Conservation (phyloP, 768 basidiomycete genomes). For the Boletus tomentosulus region DNA sequence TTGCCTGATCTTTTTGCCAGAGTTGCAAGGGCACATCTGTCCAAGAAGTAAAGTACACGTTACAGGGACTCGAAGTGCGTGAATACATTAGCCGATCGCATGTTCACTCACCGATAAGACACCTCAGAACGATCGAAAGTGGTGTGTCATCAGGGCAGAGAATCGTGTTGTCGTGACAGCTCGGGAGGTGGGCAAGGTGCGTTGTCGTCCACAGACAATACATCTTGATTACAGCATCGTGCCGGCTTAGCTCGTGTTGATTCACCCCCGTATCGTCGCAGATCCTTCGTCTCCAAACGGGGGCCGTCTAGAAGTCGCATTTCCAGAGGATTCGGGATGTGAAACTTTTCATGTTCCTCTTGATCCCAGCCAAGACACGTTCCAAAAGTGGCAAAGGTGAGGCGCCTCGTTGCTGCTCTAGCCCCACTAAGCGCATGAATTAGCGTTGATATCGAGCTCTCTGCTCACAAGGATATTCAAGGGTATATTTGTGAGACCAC, state of each 20-base stretch:
- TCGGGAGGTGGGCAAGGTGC: slow-evolving; percentile 56
- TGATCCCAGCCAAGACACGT: slow-evolving; percentile 43
- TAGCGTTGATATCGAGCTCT: slow-evolving; percentile 53
- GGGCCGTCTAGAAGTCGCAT: slow-evolving; percentile 50
- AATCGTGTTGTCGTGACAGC: slow-evolving; percentile 61
- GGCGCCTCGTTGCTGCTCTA: slow-evolving; percentile 14
- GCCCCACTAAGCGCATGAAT: not conserved
- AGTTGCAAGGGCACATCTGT: slow-evolving; percentile 71
- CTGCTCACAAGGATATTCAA: slow-evolving; percentile 42
- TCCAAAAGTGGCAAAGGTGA: slow-evolving; percentile 57
- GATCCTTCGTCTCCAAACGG: slow-evolving; percentile 43
- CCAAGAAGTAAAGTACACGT: slow-evolving; percentile 49
- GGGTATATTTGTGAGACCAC: slow-evolving; percentile 60
- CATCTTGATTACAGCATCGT: not conserved
- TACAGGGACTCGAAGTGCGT: slow-evolving; percentile 62
- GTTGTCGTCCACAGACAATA: not conserved
- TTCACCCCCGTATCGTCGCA: slow-evolving; percentile 50
- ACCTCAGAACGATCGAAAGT: slow-evolving; percentile 64
- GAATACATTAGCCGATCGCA: not conserved
- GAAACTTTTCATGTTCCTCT: slow-evolving; percentile 58
- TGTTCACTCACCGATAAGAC: not conserved
- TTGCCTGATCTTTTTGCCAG: slow-evolving; percentile 32
- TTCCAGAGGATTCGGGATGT: slow-evolving; percentile 57
- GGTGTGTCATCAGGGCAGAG: slow-evolving; percentile 61
- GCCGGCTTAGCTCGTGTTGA: slow-evolving; percentile 56